Evolutionary conservation across 768 basidiomycete species (phyloP), one percentile per base, ranked within the genome.

Genomic region (Agrocybe pediades): DNA sequence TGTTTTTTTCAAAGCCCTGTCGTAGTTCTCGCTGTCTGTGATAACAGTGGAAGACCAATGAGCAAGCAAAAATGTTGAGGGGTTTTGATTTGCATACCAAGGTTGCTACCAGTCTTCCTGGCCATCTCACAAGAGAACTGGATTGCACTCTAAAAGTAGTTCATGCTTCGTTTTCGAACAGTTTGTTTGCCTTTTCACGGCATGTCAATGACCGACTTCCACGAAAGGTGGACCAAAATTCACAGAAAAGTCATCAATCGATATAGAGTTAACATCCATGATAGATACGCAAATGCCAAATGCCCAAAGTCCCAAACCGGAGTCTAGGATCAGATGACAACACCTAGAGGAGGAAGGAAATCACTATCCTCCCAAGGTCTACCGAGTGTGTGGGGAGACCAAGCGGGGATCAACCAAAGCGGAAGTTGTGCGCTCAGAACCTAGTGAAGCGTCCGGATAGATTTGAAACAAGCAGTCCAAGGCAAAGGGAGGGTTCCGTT

Each of bases 291-390:
- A 60, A 52, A 46, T 49, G 39, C 51, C 53, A 55, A 59, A 56
- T 54, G 41, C 58, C 40, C 48, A 27, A 27, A 49, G 54, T 50
- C 30, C 33, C 33, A 36, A 36, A n/a, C 33, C 33, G 33, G 41
- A n/a, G 49, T 21, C 39, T 50, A 26, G 40, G 39, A 54, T 62
- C 58, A 62, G 58, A 62, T 62, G 61, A 56, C 54, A 51, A 13
- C 11, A 36, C 29, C 29, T 15, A 25, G 29, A 44, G 15, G 51
- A 20, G 27, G 24, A 15, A 36, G 49, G 40, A 11, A 15, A 36
- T 36, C 3, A 54, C 44, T 20, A 44, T 52, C 53, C 46, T 49
- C 45, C 41, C 36, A 50, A 47, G 41, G 47, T 41, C 42, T 11
- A 36, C 25, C 7, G 29, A 49, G 42, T 48, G 46, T 46, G 58